These are phyloP conservation scores for Lichtheimia ornata DNA, from an alignment of 371 early-diverging fungal genomes.

Conservation along the genomic window DNA sequence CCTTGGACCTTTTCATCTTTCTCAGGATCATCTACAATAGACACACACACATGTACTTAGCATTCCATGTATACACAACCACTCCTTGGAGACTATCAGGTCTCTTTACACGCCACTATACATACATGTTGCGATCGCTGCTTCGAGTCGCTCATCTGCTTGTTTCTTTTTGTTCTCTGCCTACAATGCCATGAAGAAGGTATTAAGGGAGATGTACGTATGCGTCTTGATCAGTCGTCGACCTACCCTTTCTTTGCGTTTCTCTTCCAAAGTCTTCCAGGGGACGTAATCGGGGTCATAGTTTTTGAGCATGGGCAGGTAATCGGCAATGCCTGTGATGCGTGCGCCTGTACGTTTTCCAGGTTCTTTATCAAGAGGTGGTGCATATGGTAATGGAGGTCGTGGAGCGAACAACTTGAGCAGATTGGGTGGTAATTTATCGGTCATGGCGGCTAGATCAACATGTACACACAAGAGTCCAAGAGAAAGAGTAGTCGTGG, in stretches of 20 bases:
- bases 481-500: not conserved
- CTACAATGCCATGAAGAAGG: conserved; percentile 35
- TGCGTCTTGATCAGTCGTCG: not conserved
- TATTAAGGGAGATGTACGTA: conserved; percentile 4
- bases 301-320: conserved; percentile 57
- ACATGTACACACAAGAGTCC: not conserved
- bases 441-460: conserved; percentile 53
- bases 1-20: conserved; percentile 70
- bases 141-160: conserved; percentile 59
- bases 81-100: not conserved
- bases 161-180: conserved; percentile 52
- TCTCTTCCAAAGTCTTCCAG: conserved; percentile 69
- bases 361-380: conserved; percentile 79
- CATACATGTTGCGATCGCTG: conserved; percentile 60
- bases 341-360: conserved; percentile 62
- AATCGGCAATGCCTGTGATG: conserved; percentile 69
- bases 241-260: conserved; percentile 69
- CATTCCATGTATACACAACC: too few relatives aligned
- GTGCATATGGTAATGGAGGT: conserved; percentile 73
- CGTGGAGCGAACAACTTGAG: conserved; percentile 91
- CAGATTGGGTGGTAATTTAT: conserved; percentile 82
- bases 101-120: not conserved
- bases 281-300: conserved; percentile 81
- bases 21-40: conserved; percentile 68
- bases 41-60: not conserved